Evolutionary conservation across 257 asterid species (phyloP), one percentile per base, ranked within the genome.

Genomic region (Ligustrum vulgare): DNA sequence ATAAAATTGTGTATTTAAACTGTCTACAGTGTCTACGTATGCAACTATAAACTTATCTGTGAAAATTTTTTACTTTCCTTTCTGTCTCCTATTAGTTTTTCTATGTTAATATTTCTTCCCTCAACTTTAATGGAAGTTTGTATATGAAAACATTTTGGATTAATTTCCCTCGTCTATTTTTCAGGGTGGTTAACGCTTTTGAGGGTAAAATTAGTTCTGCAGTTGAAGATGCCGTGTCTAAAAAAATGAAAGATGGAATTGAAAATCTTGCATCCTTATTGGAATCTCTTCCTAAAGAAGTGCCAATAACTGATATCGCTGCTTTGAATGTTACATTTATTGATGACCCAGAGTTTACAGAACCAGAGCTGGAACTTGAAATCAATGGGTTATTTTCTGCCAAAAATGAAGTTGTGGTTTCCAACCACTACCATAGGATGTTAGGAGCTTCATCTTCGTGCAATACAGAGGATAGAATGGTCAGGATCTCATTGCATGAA

Each of bases 131-230:
- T 47, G 65, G 25, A 6, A 47, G 56, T 47, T 45, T 28, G 5
- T 13, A 13, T 71, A n/a, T 32, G 32, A 25, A 6, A 6, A n/a
- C 11, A n/a, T 33, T 56, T 56, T 56, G 65, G 65, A 22, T 56
- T 56, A 56, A 5, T 74, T 31, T 12, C 71, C 34, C 32, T 49
- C 4, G 37, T 54, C 63, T 66, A 0, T 71, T 72, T 75, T 79
- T 45, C 89, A 95, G 99, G 81, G 84, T 95, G 77, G 63, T 95
- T 39, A 89, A 91, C 75, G 97, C 98, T 77, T 95, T 95, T 84
- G 85, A 75, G 81, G 89, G 69, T 65, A 85, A 81, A 70, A 84
- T 95, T 75, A 69, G 82, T 68, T 86, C 98, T 73, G 86, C 96
- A 1, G 87, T 95, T 77, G 99, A 93, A 85, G 82, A 81, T 72